Evolutionary conservation across 768 basidiomycete species (phyloP).

Genomic region (Lactifluus piperatus): DNA sequence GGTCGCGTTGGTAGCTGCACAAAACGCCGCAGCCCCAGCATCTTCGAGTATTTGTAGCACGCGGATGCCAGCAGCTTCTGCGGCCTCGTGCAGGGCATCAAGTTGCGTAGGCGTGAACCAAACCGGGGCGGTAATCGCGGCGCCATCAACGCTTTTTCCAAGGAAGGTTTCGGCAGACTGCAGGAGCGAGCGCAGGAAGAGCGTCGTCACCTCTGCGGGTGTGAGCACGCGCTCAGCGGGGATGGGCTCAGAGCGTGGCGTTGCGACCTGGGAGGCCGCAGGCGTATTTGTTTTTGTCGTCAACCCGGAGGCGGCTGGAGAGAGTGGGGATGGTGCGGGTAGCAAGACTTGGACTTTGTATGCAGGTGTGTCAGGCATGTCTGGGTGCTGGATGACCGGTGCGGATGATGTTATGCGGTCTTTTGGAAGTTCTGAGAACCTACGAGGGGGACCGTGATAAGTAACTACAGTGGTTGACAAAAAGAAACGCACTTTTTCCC

Average conservation of each 20-base stretch:
- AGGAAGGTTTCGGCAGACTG: constrained; percentile 88
- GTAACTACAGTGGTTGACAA: background rate
- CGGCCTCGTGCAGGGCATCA: constrained; percentile 63
- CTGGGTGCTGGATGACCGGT: constrained; percentile 69
- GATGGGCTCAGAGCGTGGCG: constrained; percentile 66
- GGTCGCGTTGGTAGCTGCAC: constrained; percentile 32
- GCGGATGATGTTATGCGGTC: constrained; percentile 47
- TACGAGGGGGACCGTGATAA: constrained; percentile 23
- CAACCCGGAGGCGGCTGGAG: constrained; percentile 32
- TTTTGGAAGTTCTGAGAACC: constrained; percentile 68
- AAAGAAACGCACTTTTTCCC: constrained; percentile 70
- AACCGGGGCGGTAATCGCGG: constrained; percentile 76
- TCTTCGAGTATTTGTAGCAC: constrained; percentile 87
- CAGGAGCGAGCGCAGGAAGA: constrained; percentile 79
- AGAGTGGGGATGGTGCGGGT: constrained; percentile 63
- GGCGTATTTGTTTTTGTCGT: constrained; percentile 50
- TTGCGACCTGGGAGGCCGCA: constrained; percentile 56
- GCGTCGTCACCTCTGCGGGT: constrained; percentile 71
- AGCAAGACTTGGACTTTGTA: constrained; percentile 79
- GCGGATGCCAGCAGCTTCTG: constrained; percentile 69
- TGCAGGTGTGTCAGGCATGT: constrained; percentile 60
- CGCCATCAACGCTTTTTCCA: constrained; percentile 65
- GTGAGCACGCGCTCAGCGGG: constrained; percentile 64
- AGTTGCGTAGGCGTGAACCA: constrained; percentile 65
- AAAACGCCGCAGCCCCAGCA: constrained; percentile 63